Evolutionary conservation across 768 basidiomycete species (phyloP), one percentile per base, ranked within the genome.

Genomic region (Sarcodon aspratus): DNA sequence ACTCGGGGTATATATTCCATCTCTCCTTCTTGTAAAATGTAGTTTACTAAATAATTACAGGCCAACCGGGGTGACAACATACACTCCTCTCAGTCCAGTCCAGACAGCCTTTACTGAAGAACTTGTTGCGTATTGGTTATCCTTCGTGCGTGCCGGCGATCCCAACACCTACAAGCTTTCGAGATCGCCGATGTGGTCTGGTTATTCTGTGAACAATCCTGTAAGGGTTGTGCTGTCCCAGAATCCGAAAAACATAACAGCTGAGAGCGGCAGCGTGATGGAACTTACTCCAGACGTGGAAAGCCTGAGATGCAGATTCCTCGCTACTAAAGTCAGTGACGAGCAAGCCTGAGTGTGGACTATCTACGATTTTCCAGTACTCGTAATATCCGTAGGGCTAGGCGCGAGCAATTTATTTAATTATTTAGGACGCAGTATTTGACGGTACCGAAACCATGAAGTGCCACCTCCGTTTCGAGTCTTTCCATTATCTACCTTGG

Each of bases 51-150:
- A 27, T 27, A 27, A 27, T 27, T 5, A 35, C 44, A 62, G 61
- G 15, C 59, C 62, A 49, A 79, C 81, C 58, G 79, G 80, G 17
- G 70, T 74, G 0, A 72, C 70, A 9, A 68, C 64, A 1, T 77
- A 80, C 59, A 66, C 69, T 1, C 59, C 67, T 3, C 64, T 74
- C 62, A 71, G 69, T 9, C 64, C 71, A 0, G 60, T 66, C 9
- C 71, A 80, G 53, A 57, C 53, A 1, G 70, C 73, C 7, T 82
- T 82, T 52, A 72, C 76, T 0, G 60, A 69, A 34, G 82, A 82
- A 58, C 64, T 79, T 31, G 78, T 79, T 36, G 79, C 75, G 6
- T 80, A 82, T 58, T 80, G 79, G 78, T 61, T 82, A 6, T 82
- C 78, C 3, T 81, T 82, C 52, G 78, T 81, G 17, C 76, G 78